phyloP scores from a whole-genome alignment of 2,329 filamentous ascomycete genomes.

The Aureobasidium musti region DNA sequence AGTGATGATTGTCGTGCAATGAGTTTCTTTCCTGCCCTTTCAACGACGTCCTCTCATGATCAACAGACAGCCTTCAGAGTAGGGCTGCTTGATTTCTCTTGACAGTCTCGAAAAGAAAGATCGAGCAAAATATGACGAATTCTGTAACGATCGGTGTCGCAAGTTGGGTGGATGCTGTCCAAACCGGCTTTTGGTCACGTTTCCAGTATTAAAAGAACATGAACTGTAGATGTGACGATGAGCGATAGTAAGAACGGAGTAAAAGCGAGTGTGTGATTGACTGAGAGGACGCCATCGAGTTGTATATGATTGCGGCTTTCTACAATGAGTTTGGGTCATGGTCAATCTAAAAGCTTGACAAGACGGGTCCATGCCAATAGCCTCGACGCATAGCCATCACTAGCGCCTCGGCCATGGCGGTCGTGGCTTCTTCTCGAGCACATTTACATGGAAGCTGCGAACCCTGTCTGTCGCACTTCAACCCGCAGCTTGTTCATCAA shows the following conservation, averaged over 20 bases:
- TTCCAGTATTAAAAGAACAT: constrained; percentile 6
- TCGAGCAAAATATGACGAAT: constrained; percentile 19
- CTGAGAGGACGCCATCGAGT: background rate
- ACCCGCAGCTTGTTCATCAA: constrained; percentile 10
- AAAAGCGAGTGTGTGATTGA: constrained; percentile 6
- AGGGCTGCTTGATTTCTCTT: background rate
- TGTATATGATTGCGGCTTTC: constrained; percentile 5
- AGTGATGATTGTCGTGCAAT: background rate
- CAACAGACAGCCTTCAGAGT: background rate
- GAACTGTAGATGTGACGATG: background rate
- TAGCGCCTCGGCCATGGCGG: constrained; percentile 12
- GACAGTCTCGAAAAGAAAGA: background rate
- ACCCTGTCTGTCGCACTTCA: constrained; percentile 5
- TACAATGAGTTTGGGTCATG: constrained; percentile 12
- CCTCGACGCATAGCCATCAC: constrained; percentile 26
- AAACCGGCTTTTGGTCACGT: constrained; percentile 1
- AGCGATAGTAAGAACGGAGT: constrained; percentile 5
- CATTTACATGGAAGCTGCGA: background rate
- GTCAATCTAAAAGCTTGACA: constrained; percentile 25
- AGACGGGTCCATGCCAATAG: constrained; percentile 22
- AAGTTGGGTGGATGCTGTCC: constrained; percentile 9
- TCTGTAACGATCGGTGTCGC: constrained; percentile 26
- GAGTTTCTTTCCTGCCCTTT: background rate
- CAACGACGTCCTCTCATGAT: constrained; percentile 15
- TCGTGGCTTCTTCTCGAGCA: constrained; percentile 23